Evolutionary conservation across 768 basidiomycete genomes (phyloP).

Genomic region (Pleurotus sapidus): DNA sequence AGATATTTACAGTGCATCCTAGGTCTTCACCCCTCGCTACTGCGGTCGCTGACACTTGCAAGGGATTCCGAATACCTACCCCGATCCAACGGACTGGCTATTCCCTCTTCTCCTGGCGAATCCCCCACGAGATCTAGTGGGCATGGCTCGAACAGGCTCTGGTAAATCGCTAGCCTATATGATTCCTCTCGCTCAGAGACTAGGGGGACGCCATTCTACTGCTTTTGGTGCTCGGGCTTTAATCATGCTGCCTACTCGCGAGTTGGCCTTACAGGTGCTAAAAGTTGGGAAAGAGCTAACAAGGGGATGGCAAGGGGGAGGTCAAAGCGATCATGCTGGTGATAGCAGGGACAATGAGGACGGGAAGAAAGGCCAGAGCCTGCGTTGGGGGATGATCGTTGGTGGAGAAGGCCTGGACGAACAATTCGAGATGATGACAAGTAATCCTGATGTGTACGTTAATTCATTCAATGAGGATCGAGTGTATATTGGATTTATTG

Average conservation of each 20-base stretch:
- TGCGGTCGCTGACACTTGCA: conserved; percentile 87
- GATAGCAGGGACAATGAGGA: conserved; percentile 58
- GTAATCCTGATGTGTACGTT: conserved; percentile 92
- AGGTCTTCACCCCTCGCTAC: conserved; percentile 82
- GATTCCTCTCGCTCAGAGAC: conserved; percentile 84
- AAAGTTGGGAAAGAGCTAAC: conserved; percentile 95
- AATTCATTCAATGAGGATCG: conserved; percentile 8
- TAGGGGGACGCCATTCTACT: conserved; percentile 77
- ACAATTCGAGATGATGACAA: conserved; percentile 94
- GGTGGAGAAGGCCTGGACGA: conserved; percentile 95
- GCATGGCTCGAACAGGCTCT: conserved; percentile 98
- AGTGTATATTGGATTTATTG: conserved; percentile 11
- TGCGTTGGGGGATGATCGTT: conserved; percentile 93
- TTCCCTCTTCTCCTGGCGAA: conserved; percentile 84
- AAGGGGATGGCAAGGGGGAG: conserved; percentile 64
- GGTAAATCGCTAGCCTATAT: conserved; percentile 97
- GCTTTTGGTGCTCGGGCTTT: conserved; percentile 84
- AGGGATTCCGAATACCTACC: conserved; percentile 93
- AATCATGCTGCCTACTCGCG: conserved; percentile 88
- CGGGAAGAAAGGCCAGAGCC: conserved; percentile 51
- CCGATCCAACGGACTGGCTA: conserved; percentile 92
- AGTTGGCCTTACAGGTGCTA: conserved; percentile 90
- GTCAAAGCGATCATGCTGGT: conserved; percentile 68
- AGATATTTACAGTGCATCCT: conserved; percentile 9
- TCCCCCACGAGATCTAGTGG: conserved; percentile 91